Evolutionary conservation across 768 basidiomycete species (phyloP).

Genomic region (Pulveroboletus sp.): DNA sequence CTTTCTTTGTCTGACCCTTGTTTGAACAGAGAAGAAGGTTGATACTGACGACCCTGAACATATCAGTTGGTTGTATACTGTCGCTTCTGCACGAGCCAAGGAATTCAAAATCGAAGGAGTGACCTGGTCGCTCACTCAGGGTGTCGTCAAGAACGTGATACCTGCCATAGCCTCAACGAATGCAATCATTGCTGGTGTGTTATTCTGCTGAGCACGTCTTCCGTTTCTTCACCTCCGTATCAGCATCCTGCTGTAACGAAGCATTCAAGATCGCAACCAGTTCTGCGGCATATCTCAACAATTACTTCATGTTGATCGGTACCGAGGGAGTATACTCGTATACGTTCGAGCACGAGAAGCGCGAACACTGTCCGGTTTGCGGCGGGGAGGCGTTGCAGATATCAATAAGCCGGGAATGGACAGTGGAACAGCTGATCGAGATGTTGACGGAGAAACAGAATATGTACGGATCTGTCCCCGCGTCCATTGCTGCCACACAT

Average conservation of each 20-base stretch:
- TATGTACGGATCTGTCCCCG: constrained; percentile 54
- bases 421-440: constrained; percentile 86
- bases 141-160: constrained; percentile 99
- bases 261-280: constrained; percentile 98
- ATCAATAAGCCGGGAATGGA: constrained; percentile 63
- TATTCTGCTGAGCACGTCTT: background rate
- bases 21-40: constrained; percentile 71
- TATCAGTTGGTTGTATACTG: constrained; percentile 86
- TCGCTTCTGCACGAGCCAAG: constrained; percentile 77
- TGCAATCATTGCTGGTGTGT: constrained; percentile 89
- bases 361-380: constrained; percentile 93
- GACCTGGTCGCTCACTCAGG: constrained; percentile 96
- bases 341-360: constrained; percentile 93
- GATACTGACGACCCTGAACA: constrained; percentile 98
- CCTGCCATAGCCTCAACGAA: constrained; percentile 99
- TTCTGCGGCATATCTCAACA: constrained; percentile 90
- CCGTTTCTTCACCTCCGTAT: constrained; percentile 2
- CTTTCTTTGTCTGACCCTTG: constrained; percentile 2
- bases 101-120: constrained; percentile 98
- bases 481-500: background rate
- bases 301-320: constrained; percentile 98
- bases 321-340: constrained; percentile 96
- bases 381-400: constrained; percentile 86
- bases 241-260: constrained; percentile 97
- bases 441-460: constrained; percentile 83